Evolutionary conservation across 371 early-diverging fungal species (phyloP).

Genomic region (Rhizopus sp.): DNA sequence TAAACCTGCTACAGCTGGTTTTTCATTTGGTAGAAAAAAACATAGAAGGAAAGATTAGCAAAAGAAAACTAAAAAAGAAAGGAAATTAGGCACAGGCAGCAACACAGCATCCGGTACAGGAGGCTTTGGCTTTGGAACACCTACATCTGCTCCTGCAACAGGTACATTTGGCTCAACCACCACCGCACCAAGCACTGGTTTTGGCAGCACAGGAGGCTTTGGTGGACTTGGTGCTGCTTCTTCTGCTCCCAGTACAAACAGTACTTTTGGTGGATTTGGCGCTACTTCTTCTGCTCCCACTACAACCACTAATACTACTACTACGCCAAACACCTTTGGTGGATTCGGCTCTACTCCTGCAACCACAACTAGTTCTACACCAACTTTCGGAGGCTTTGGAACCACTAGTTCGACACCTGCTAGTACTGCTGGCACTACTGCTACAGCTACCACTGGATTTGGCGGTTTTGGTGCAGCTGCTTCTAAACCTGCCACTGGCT

Average conservation of each 20-base stretch:
- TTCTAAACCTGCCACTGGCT: slow-evolving; percentile 12
- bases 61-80: neutral
- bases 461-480: slow-evolving; percentile 30
- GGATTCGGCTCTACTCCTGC: slow-evolving; percentile 13
- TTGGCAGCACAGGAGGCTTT: slow-evolving; percentile 12
- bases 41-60: neutral
- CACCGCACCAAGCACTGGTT: slow-evolving; percentile 10
- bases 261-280: slow-evolving; percentile 18
- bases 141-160: slow-evolving; percentile 2
- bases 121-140: slow-evolving; percentile 8
- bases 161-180: slow-evolving; percentile 17
- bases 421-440: slow-evolving; percentile 15
- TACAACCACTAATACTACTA: neutral
- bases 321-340: slow-evolving; percentile 1
- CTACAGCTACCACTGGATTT: slow-evolving; percentile 22
- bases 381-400: slow-evolving; percentile 17
- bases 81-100: neutral
- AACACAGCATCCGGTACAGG: neutral
- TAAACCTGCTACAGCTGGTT: slow-evolving; percentile 4
- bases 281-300: slow-evolving; percentile 18
- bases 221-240: slow-evolving; percentile 17
- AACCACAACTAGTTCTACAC: slow-evolving; percentile 8
- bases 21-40: slow-evolving; percentile 6
- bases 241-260: slow-evolving; percentile 1
- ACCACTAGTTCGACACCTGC: slow-evolving; percentile 5